Conservation (phyloP, 2,329 filamentous ascomycete species). For the Fusarium xylarioides region DNA sequence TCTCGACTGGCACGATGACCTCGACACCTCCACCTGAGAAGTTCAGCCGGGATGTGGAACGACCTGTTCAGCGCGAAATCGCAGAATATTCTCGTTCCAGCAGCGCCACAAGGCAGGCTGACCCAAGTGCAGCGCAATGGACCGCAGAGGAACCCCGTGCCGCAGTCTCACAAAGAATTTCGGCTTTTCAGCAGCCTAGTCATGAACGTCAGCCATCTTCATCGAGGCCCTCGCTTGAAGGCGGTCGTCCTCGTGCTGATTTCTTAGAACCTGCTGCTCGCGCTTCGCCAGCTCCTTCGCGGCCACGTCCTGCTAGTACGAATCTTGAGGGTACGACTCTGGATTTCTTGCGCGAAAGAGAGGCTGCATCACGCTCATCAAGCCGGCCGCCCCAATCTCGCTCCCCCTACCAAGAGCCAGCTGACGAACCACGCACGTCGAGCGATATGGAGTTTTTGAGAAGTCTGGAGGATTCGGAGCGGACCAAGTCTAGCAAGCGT, state of each 20-base stretch:
- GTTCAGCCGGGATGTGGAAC: slow-evolving; percentile 26
- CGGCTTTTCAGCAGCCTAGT: slow-evolving; percentile 40
- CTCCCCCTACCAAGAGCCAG: slow-evolving; percentile 54
- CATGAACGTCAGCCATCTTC: slow-evolving; percentile 41
- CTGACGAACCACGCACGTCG: slow-evolving; percentile 56
- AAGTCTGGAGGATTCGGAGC: slow-evolving; percentile 72
- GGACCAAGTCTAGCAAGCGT: slow-evolving; percentile 69
- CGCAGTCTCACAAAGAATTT: slow-evolving; percentile 29
- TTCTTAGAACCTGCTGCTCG: slow-evolving; percentile 37
- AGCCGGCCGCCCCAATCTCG: slow-evolving; percentile 46
- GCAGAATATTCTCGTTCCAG: slow-evolving; percentile 41
- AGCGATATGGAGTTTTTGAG: slow-evolving; percentile 84
- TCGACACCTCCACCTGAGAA: slow-evolving; percentile 63
- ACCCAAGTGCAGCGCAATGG: slow-evolving; percentile 24
- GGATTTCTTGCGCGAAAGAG: slow-evolving; percentile 82
- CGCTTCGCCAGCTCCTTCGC: slow-evolving; percentile 50
- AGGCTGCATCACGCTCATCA: slow-evolving; percentile 60
- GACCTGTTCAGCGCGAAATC: slow-evolving; percentile 29
- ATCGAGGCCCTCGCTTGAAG: slow-evolving; percentile 42
- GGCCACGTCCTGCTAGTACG: slow-evolving; percentile 80
- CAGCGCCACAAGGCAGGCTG: slow-evolving; percentile 42
- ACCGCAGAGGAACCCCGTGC: slow-evolving; percentile 33
- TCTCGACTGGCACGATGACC: slow-evolving; percentile 83
- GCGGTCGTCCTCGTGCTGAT: slow-evolving; percentile 41
- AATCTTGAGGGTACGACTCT: slow-evolving; percentile 80